phyloP scores from a whole-genome alignment of 164 flowering plant genomes.

The Dillenia turbinata region DNA sequence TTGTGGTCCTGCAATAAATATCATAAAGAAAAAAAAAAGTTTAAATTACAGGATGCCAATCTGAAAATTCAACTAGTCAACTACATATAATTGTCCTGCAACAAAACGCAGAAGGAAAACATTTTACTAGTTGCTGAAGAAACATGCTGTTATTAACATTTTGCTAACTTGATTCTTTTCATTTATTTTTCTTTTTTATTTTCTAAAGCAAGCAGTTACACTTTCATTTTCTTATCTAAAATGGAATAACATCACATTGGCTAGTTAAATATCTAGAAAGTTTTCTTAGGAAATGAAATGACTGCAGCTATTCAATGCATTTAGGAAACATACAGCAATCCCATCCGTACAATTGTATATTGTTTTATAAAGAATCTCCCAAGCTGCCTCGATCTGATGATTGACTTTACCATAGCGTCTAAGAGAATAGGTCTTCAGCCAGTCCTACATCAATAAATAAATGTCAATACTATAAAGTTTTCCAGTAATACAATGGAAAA shows the following conservation, averaged over 20 bases:
- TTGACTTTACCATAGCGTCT: conserved; percentile 82
- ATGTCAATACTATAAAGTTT: not conserved
- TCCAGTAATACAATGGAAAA: not conserved
- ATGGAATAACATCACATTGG: too few relatives aligned
- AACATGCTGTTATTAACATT: too few relatives aligned
- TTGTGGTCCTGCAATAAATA: conserved; percentile 72
- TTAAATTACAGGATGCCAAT: too few relatives aligned
- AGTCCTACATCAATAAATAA: conserved; percentile 42
- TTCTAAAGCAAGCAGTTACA: too few relatives aligned
- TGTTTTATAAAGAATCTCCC: conserved; percentile 86
- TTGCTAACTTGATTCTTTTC: too few relatives aligned
- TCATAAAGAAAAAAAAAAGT: not conserved
- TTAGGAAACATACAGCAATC: conserved; percentile 64
- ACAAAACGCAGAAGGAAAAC: too few relatives aligned
- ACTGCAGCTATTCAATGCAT: not conserved
- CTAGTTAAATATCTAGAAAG: too few relatives aligned
- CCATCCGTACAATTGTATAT: conserved; percentile 94
- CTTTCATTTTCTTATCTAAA: too few relatives aligned
- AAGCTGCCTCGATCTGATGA: conserved; percentile 63
- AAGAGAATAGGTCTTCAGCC: conserved; percentile 69
- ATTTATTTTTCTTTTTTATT: too few relatives aligned
- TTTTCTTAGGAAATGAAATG: not conserved
- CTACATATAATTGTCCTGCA: too few relatives aligned
- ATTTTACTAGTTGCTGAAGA: too few relatives aligned
- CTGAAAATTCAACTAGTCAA: too few relatives aligned